Evolutionary conservation across 2,329 filamentous ascomycete species (phyloP), one percentile per base, ranked within the genome.

Genomic region (Hortaea werneckii): DNA sequence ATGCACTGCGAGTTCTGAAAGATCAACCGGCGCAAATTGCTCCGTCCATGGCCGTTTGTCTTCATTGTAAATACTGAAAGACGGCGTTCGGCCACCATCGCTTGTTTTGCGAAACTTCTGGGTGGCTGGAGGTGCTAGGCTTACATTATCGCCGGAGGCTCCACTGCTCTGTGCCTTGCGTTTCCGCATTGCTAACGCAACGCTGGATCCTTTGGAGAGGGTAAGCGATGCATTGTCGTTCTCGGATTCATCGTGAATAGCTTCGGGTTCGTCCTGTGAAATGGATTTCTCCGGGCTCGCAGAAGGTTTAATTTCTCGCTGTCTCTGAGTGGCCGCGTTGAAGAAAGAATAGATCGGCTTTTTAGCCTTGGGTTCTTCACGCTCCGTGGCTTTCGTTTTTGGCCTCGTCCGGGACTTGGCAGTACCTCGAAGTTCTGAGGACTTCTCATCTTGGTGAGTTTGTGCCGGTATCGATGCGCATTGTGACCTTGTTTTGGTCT

Each of bases 1-100:
- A 65, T 98, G 89, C 12, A 98, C 90, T 0, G 85, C 90, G 40
- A 98, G 71, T 67, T 96, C 90, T 11, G 88, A 81, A 9, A 95
- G 64, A 54, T 77, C 83, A 2, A 64, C 58, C 0, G 90, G 90
- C 2, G 78, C 82, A 64, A 87, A 96, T 54, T 82, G 79, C 55
- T 95, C 89, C 11, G 85, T 85, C 90, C 90, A 96, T 3, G 90
- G 88, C 43, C 83, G 77, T 41, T 73, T 66, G 53, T 87, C 82
- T 32, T 78, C 72, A 41, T 55, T 62, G 41, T 35, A 30, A 13
- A 48, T 47, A 20, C 42, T 49, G 40, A 56, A 58, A 6, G 63
- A 56, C 1, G 65, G 54, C 9, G 63, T 53, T 12, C 61, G 65
- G 34, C 58, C 51, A 13, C 62, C 65, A 46, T 52, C 61, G 28